A percentile compares a stretch with the other conserved stretches of the same genome.
These are phyloP conservation scores for Papiliotrema fonsecae DNA, from an alignment of 1,284 basidiomycete genomes.

Conservation along the genomic window DNA sequence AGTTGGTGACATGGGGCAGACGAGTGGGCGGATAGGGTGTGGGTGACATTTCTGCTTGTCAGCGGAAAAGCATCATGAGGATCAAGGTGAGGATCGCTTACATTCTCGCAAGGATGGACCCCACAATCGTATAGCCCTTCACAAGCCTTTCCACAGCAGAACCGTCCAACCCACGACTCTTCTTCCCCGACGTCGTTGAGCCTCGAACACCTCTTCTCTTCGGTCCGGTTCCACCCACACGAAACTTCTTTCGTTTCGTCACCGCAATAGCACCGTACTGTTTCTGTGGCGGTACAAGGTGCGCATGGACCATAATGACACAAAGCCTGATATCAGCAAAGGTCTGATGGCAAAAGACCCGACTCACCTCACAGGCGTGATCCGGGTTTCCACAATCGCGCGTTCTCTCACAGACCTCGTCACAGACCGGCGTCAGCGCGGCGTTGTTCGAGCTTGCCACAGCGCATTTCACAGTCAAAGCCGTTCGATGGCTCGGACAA, in stretches of 20 bases:
- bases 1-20: slow-evolving; percentile 69
- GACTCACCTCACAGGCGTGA: slow-evolving; percentile 51
- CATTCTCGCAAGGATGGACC: slow-evolving; percentile 62
- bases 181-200: slow-evolving; percentile 18
- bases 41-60: slow-evolving; percentile 56
- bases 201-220: slow-evolving; percentile 32
- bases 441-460: slow-evolving; percentile 47
- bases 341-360: slow-evolving; percentile 47
- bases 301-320: slow-evolving; percentile 73
- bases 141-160: slow-evolving; percentile 62
- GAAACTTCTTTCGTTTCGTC: slow-evolving; percentile 57
- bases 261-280: slow-evolving; percentile 70
- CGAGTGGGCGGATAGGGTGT: slow-evolving; percentile 56
- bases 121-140: slow-evolving; percentile 69
- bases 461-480: slow-evolving; percentile 62
- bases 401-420: slow-evolving; percentile 57
- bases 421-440: slow-evolving; percentile 57
- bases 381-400: slow-evolving; percentile 60
- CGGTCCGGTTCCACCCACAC: slow-evolving; percentile 60
- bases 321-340: slow-evolving; percentile 23
- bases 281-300: slow-evolving; percentile 58
- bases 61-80: slow-evolving; percentile 12
- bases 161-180: slow-evolving; percentile 63
- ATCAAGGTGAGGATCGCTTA: slow-evolving; percentile 17
- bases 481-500: slow-evolving; percentile 65